Conservation (phyloP, 2,329 filamentous ascomycete species). For the Fusarium anguioides region DNA sequence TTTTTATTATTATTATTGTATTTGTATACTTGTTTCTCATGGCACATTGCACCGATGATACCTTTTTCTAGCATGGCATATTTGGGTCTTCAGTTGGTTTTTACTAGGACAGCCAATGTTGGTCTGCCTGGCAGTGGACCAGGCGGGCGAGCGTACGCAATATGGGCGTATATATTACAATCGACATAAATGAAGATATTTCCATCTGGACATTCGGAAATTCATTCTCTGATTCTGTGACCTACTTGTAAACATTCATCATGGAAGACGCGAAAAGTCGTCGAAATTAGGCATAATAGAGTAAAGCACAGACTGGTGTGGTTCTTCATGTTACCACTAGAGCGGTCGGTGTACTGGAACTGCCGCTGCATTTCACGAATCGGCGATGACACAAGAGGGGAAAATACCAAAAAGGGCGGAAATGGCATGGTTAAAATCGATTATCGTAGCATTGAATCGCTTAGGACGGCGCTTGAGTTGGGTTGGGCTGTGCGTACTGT, state of each 20-base stretch:
- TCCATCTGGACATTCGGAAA: background rate
- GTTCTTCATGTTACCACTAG: background rate
- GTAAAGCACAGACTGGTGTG: background rate
- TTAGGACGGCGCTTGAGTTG: slow-evolving; percentile 7
- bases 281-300: background rate
- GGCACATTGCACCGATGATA: slow-evolving; percentile 42
- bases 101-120: slow-evolving; percentile 8
- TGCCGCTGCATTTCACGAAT: slow-evolving; percentile 4
- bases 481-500: slow-evolving; percentile 25
- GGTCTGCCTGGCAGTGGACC: slow-evolving; percentile 5
- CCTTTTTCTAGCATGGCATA: slow-evolving; percentile 37
- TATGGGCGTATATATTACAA: slow-evolving; percentile 19
- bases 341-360: background rate
- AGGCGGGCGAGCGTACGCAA: slow-evolving; percentile 3
- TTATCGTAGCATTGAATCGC: slow-evolving; percentile 24
- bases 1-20: slow-evolving; percentile 22
- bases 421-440: slow-evolving; percentile 20
- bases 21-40: slow-evolving; percentile 23
- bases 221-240: background rate
- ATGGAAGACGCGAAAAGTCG: background rate
- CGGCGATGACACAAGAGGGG: background rate
- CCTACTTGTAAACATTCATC: background rate
- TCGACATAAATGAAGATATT: slow-evolving; percentile 27
- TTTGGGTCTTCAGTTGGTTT: slow-evolving; percentile 23
- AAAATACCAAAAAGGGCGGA: background rate